Evolutionary conservation across 768 basidiomycete genomes (phyloP).

Genomic region (Tricholoma sp.): DNA sequence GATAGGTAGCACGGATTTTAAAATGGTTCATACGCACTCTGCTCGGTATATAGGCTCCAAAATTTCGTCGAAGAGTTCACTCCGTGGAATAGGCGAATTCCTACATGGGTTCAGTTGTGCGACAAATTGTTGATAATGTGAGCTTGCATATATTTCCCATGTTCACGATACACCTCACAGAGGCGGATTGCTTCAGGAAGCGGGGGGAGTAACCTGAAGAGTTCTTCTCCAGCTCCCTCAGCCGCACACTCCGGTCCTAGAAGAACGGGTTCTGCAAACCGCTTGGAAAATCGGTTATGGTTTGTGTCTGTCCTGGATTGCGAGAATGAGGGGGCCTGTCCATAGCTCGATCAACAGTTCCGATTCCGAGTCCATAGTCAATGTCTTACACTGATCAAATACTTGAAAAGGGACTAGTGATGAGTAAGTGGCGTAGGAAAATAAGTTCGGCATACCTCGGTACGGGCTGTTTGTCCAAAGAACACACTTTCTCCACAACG

Average conservation of each 20-base stretch:
- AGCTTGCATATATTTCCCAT: conserved; percentile 53
- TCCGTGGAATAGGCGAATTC: conserved; percentile 47
- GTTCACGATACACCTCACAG: conserved; percentile 61
- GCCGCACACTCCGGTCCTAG: conserved; percentile 28
- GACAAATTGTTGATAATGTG: background rate
- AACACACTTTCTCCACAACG: conserved; percentile 49
- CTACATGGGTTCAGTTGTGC: conserved; percentile 24
- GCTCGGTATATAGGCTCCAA: conserved; percentile 49
- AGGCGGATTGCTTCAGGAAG: conserved; percentile 55
- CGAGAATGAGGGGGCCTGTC: conserved; percentile 21
- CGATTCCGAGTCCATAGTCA: background rate
- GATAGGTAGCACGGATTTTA: background rate
- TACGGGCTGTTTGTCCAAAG: conserved; percentile 60
- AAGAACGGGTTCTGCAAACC: conserved; percentile 32
- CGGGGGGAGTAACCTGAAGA: conserved; percentile 48
- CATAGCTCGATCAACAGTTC: background rate
- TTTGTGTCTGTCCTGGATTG: conserved; percentile 7
- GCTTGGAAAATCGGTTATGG: conserved; percentile 27
- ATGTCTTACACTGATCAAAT: conserved; percentile 48
- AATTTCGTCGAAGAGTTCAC: conserved; percentile 54
- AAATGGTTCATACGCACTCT: conserved; percentile 25
- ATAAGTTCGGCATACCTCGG: conserved; percentile 44
- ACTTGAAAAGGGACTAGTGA: conserved; percentile 28
- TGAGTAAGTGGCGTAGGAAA: background rate
- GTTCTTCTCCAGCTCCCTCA: conserved; percentile 33